These are phyloP conservation scores for Annona cherimola DNA, from an alignment of 164 flowering plant genomes.

Conservation along the genomic window DNA sequence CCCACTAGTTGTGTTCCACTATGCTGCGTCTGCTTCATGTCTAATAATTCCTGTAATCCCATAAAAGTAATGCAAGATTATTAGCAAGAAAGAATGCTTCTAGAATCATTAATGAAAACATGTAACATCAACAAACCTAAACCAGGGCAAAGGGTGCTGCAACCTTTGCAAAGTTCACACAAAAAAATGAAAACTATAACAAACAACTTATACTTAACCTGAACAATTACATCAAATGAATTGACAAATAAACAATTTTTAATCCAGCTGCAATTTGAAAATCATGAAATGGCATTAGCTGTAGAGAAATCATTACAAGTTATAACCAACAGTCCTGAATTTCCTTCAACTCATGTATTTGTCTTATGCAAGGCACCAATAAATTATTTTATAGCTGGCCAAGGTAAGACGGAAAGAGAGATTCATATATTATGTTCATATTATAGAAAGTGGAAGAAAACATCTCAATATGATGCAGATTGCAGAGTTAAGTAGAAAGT, in stretches of 20 bases:
- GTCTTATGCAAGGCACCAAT: neutral
- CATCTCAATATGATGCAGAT: neutral
- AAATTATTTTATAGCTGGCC: neutral
- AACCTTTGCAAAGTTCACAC: constrained; percentile 48
- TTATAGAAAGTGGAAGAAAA: too few relatives aligned
- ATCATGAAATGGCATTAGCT: neutral
- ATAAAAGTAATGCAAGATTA: neutral
- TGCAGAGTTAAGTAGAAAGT: neutral
- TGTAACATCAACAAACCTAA: neutral
- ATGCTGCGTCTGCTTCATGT: constrained; percentile 45
- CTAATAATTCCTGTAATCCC: constrained; percentile 66
- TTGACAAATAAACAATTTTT: too few relatives aligned
- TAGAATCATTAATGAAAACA: neutral
- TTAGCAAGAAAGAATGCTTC: neutral
- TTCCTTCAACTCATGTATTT: neutral
- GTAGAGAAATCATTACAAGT: neutral
- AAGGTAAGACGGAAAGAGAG: neutral
- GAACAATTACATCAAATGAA: neutral
- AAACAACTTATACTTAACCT: neutral
- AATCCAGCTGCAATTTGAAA: neutral
- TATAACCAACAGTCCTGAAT: neutral
- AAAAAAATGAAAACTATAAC: too few relatives aligned
- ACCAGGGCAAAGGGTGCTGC: constrained; percentile 98
- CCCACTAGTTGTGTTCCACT: constrained; percentile 64
- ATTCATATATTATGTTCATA: neutral